phyloP scores from a whole-genome alignment of 306 rosid species.

The Arachis stenosperma region DNA sequence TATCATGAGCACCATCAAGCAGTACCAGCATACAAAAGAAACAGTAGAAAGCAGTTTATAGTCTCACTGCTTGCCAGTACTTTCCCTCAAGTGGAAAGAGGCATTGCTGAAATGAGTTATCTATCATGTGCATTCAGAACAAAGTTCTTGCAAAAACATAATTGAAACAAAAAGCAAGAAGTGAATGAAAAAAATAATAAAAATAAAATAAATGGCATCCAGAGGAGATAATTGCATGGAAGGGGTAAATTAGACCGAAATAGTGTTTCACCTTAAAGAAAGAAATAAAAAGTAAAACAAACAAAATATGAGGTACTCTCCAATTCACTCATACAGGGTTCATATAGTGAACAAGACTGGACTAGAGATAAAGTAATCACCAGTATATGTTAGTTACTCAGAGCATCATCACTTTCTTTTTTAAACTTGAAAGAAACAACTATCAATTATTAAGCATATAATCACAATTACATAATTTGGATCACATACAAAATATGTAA shows the following conservation, averaged over 20 bases:
- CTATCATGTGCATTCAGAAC: slow-evolving; percentile 26
- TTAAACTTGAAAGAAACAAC: slow-evolving; percentile 13
- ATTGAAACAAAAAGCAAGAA: slow-evolving; percentile 8
- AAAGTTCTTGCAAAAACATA: slow-evolving; percentile 1
- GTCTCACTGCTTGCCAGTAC: neutral
- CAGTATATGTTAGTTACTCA: slow-evolving; percentile 6
- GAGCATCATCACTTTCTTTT: slow-evolving; percentile 1
- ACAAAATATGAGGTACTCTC: slow-evolving; percentile 11
- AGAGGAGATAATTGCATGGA: slow-evolving; percentile 12
- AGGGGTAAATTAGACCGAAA: neutral
- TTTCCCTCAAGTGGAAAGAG: neutral
- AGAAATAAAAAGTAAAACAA: neutral
- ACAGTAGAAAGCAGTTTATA: neutral
- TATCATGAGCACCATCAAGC: slow-evolving; percentile 1
- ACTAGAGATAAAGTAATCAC: neutral
- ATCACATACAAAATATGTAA: slow-evolving; percentile 12
- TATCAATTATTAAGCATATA: neutral
- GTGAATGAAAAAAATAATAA: neutral
- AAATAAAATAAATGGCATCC: neutral
- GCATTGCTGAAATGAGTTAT: neutral
- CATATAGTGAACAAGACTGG: slow-evolving; percentile 18
- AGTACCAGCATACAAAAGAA: neutral
- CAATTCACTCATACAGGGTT: slow-evolving; percentile 1
- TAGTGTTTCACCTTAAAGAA: neutral
- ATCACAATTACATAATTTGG: slow-evolving; percentile 14